A percentile compares a stretch with the other conserved stretches of the same genome.
phyloP scores from a whole-genome alignment of 768 basidiomycete genomes.

The Glaciozyma antarctica region DNA sequence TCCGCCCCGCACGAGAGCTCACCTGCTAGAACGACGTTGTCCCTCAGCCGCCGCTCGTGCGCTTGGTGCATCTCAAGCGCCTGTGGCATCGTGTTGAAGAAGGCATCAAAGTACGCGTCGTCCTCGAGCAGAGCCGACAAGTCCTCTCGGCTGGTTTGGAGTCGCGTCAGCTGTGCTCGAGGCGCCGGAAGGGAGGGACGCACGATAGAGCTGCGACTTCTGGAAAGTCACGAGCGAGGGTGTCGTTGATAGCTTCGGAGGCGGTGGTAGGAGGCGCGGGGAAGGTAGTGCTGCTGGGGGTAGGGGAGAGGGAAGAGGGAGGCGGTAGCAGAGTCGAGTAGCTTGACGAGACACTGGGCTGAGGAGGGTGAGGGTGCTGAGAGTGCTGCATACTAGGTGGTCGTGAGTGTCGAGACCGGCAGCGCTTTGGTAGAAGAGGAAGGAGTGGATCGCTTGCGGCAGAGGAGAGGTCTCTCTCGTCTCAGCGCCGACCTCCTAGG shows the following conservation, averaged over 20 bases:
- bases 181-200: not conserved
- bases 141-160: constrained; percentile 60
- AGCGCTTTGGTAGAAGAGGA: too few species aligned
- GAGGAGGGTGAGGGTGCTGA: too few species aligned
- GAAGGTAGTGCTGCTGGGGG: not conserved
- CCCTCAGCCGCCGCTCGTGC: constrained; percentile 66
- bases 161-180: not conserved
- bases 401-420: too few species aligned
- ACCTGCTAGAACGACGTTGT: constrained; percentile 83
- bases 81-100: constrained; percentile 65
- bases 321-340: not conserved
- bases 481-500: too few species aligned
- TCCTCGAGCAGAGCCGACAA: constrained; percentile 81
- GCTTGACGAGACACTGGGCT: not conserved
- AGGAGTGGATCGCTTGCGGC: too few species aligned
- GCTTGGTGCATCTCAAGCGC: constrained; percentile 67
- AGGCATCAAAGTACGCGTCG: constrained; percentile 72
- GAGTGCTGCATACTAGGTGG: too few species aligned
- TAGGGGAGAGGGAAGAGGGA: not conserved
- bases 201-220: not conserved
- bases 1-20: constrained; percentile 42
- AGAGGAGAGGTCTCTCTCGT: too few species aligned
- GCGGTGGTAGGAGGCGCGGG: not conserved
- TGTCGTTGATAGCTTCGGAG: not conserved
- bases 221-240: not conserved